Conservation (phyloP, 768 basidiomycete genomes). For the Phanerochaete sordida region DNA sequence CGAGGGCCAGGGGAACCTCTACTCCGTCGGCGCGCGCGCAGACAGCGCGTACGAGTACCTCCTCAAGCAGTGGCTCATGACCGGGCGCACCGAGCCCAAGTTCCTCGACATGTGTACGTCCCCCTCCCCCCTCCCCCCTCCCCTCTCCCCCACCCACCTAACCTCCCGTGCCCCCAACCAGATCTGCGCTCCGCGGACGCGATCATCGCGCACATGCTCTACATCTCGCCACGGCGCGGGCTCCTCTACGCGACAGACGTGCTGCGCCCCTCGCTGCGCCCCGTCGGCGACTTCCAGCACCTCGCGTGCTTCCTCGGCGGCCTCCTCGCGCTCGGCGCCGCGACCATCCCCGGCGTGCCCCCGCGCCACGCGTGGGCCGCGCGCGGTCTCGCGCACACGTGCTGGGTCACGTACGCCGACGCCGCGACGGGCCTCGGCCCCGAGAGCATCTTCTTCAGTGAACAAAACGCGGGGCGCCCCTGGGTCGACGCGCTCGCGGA, state of each 20-base stretch:
- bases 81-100: conserved; percentile 56
- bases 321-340: conserved; percentile 67
- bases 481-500: conserved; percentile 42
- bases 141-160: not conserved
- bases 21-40: conserved; percentile 13
- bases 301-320: conserved; percentile 80
- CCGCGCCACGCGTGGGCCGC: conserved; percentile 66
- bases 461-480: conserved; percentile 29
- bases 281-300: conserved; percentile 53
- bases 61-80: conserved; percentile 71
- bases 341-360: conserved; percentile 52
- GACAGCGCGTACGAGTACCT: conserved; percentile 82
- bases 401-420: conserved; percentile 72
- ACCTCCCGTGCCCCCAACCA: no score
- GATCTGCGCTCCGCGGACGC: conserved; percentile 60
- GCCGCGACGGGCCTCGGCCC: conserved; percentile 67
- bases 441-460: conserved; percentile 41
- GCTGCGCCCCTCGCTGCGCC: conserved; percentile 10
- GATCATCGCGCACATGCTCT: conserved; percentile 63
- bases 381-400: conserved; percentile 71
- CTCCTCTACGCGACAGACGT: conserved; percentile 73
- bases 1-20: conserved; percentile 3
- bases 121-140: not conserved
- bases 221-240: conserved; percentile 57
- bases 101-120: conserved; percentile 67